Evolutionary conservation across 2,329 filamentous ascomycete genomes (phyloP), one percentile per base, ranked within the genome.

Genomic region (Exophiala alcalophila): DNA sequence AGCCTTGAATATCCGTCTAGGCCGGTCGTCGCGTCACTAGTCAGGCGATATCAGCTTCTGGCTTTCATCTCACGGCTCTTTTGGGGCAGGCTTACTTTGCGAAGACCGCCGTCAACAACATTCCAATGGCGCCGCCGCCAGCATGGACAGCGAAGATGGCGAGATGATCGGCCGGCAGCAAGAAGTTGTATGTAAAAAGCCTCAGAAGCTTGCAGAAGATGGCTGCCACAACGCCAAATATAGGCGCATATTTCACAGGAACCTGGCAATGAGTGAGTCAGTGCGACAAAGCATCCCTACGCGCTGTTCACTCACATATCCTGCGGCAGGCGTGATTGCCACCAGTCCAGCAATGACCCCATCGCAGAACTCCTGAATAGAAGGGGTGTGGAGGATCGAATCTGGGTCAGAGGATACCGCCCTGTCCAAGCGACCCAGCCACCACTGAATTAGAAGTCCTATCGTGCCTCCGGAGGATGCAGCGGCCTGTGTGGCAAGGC

Each of bases 401-500:
- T 7, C 36, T 7, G 27, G 36, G 9, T 19, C 12, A 4, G 15
- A 5, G 3, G 10, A 10, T 7, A 10, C 20, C 19, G 16, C 26
- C 27, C 26, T 40, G 20, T 40, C 36, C 12, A 23, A 6, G 4
- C 18, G 12, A 15, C n/a, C 26, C 14, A 31, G 12, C 2, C 26
- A 26, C 36, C 36, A 40, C 8, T 40, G 36, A 24, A 40, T 5
- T 11, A 40, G 36, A 30, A 40, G 31, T 18, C 36, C 36, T 5
- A 40, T 25, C 14, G 36, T 40, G 26, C 36, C 36, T 40, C 36
- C 36, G 8, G 36, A 26, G 10, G 15, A 31, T 4, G 36, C 36
- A 4, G 36, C 36, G 11, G 36, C 19, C 27, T 40, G 36, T 6
- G 36, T 40, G n/a, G 36, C 36, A 9, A 40, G 27, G 80, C 87